Evolutionary conservation across 768 basidiomycete genomes (phyloP), one percentile per base, ranked within the genome.

Genomic region (Coprinopsis strossmayeri): DNA sequence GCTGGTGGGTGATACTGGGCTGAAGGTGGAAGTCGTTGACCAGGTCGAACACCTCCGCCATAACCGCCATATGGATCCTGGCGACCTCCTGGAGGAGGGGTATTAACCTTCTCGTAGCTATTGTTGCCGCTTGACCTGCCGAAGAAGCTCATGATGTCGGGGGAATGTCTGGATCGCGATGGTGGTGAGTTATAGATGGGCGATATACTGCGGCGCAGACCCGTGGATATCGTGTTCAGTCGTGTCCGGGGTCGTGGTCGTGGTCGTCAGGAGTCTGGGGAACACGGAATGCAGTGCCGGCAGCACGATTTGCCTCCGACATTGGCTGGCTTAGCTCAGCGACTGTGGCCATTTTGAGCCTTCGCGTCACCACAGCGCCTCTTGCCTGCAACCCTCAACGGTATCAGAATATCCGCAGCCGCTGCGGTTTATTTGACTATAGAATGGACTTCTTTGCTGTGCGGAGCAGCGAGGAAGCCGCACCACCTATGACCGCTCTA

Each of bases 71-170:
- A 51, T 3, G 44, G 18, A 26, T 46, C 50, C 32, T 72, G 57
- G 0, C 67, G 66, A n/a, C n/a, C n/a, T 1, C 37, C 40, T n/a
- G 47, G 51, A n/a, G 73, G 66, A 9, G 63, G 67, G 32, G 65
- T 69, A 49, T 37, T 44, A 15, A 51, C 44, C 38, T 51, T 45
- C 50, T 51, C 44, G 45, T 51, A 51, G 44, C 46, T 51, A 23
- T 67, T 66, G 56, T 61, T 66, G 49, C 61, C 59, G 47, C 60
- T 49, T 46, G 68, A 65, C 2, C 34, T 15, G n/a, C 45, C 62
- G 51, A 81, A 79, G 61, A 81, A 79, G 53, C 66, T 73, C 75
- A 77, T 78, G 46, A 44, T 51, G n/a, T n/a, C n/a, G n/a, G n/a
- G n/a, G n/a, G n/a, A n/a, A n/a, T 12, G 17, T 28, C 43, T 42